A percentile compares a stretch with the other conserved stretches of the same genome.
Conservation (phyloP, 768 basidiomycete genomes). For the Ramaria rubella region DNA sequence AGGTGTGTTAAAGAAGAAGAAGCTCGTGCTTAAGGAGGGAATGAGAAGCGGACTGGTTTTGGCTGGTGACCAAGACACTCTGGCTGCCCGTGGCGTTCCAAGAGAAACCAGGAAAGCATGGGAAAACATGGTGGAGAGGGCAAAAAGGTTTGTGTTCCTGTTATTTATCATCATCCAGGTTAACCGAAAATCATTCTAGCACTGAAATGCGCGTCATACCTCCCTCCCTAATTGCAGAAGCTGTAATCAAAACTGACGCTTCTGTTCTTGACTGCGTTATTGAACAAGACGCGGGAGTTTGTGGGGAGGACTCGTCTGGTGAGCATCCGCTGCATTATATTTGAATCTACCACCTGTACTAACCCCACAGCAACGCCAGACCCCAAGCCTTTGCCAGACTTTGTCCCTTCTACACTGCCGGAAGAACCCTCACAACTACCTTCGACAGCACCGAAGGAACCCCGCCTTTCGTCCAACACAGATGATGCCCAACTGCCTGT, state of each 20-base stretch:
- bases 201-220: slow-evolving; percentile 38
- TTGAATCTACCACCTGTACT: not conserved
- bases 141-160: slow-evolving; percentile 36
- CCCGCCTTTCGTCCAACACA: not conserved
- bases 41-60: slow-evolving; percentile 32
- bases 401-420: slow-evolving; percentile 46
- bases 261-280: slow-evolving; percentile 31
- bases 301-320: not conserved
- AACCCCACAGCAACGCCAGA: slow-evolving; percentile 9
- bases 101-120: slow-evolving; percentile 34
- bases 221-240: slow-evolving; percentile 45
- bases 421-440: slow-evolving; percentile 38
- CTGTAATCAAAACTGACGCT: slow-evolving; percentile 34
- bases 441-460: slow-evolving; percentile 7
- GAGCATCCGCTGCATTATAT: not conserved
- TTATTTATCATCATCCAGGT: not conserved
- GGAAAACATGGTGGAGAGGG: slow-evolving; percentile 45
- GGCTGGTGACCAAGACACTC: slow-evolving; percentile 42
- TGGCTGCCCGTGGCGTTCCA: slow-evolving; percentile 46
- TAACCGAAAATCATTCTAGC: slow-evolving; percentile 19
- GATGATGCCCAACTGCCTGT: not conserved
- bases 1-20: not conserved
- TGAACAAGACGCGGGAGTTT: slow-evolving; percentile 15
- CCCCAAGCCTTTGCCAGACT: slow-evolving; percentile 39
- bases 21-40: slow-evolving; percentile 4